Evolutionary conservation across 192 early-diverging fungal genomes (phyloP), one percentile per base, ranked within the genome.

Genomic region (Linnemannia schmuckeri): DNA sequence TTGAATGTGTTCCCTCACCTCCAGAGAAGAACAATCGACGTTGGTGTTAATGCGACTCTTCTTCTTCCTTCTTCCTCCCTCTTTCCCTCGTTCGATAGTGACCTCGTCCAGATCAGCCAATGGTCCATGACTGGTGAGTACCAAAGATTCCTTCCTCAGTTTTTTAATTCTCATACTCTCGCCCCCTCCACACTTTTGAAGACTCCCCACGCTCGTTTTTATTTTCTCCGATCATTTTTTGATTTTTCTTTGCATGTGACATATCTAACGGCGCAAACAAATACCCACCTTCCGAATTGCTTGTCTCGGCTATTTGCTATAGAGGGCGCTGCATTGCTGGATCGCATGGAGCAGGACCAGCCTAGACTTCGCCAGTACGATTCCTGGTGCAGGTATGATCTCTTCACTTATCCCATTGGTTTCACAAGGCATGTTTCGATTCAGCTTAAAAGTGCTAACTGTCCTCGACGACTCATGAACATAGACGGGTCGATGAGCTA

Each of bases 291-390:
- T 4, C 33, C 18, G 70, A 42, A 38, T 35, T 71, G 70, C 37
- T 66, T 54, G 9, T 18, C n/a, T 33, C 18, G 7, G 0, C 35
- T 41, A 37, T 55, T 74, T 47, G 24, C 46, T 71, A 40, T 40
- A 91, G 93, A 93, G 79, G 90, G 93, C 63, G 81, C 82, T 27
- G 82, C 78, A 15, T 82, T 90, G 27, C 85, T 89, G 20, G 89
- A 88, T 49, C 82, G 93, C 38, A 92, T 92, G 63, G 93, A 96
- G 77, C 78, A 89, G 0, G 88, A 96, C 61, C 91, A 91, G 41
- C 95, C 95, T 37, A 85, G 88, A 27, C 82, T 96, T n/a, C 88
- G 89, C 38, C 95, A 96, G 81, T 95, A 94, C 77, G 93, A 94
- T 74, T 85, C 88, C 2, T 96, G 93, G 93, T 92, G 93, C 71